Evolutionary conservation across 169 alveolate species (phyloP).

Genomic region (Babesia divergens): DNA sequence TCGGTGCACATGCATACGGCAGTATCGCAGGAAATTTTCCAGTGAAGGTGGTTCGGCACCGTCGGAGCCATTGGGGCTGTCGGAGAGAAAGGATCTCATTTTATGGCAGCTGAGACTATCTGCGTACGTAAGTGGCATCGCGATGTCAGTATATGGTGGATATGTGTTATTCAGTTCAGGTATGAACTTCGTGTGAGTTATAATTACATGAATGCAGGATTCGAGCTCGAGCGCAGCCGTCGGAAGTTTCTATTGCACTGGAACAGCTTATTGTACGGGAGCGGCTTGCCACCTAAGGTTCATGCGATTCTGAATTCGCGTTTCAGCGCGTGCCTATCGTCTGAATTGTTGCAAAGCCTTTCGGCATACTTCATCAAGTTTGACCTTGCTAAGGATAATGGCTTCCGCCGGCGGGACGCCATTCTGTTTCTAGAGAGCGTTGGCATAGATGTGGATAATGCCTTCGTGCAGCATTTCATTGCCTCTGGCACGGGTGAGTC

Average conservation of each 20-base stretch:
- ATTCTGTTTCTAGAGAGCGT: conserved; percentile 13
- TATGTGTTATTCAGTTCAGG: conserved; percentile 36
- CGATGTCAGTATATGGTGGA: conserved; percentile 14
- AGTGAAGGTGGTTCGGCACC: too few relatives aligned
- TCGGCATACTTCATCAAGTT: conserved; percentile 37
- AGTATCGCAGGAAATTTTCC: too few relatives aligned
- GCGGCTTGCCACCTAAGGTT: conserved; percentile 3
- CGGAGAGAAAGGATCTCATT: conserved; percentile 2
- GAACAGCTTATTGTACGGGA: conserved; percentile 32
- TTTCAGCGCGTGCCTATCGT: conserved; percentile 2
- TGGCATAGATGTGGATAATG: conserved; percentile 3
- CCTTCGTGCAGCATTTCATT: conserved; percentile 21
- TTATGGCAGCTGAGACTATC: conserved; percentile 47
- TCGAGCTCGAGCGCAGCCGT: conserved; percentile 15
- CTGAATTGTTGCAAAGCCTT: background rate
- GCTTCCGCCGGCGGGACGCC: conserved; percentile 43
- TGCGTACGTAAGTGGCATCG: background rate
- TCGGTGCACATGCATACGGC: background rate
- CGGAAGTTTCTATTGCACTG: conserved; percentile 22
- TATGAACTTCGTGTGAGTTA: background rate
- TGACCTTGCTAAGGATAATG: conserved; percentile 43
- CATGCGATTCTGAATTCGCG: conserved; percentile 46
- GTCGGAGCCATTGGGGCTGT: background rate
- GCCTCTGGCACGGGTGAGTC: conserved; percentile 28
- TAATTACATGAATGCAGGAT: conserved; percentile 22